These are phyloP conservation scores for Solanum chilense DNA, from an alignment of 257 asterid species.

Conservation along the genomic window DNA sequence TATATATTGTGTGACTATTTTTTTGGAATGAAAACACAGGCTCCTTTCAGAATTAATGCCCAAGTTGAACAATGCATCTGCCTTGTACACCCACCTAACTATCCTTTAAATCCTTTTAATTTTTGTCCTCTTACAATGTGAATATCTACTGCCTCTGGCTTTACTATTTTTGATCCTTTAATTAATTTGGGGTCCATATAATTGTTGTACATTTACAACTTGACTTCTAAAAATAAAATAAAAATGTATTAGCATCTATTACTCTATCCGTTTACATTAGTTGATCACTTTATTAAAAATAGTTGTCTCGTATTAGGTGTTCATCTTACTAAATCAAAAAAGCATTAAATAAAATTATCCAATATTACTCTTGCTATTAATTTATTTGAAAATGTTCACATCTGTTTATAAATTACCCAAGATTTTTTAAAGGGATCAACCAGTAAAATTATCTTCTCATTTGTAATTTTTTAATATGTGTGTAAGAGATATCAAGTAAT, in stretches of 20 bases:
- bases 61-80: background rate
- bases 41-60: background rate
- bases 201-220: background rate
- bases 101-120: background rate
- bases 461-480: too few relatives aligned
- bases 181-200: background rate
- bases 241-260: background rate
- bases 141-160: background rate
- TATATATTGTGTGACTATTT: background rate
- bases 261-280: too few relatives aligned
- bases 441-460: too few relatives aligned
- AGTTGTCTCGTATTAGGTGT: too few relatives aligned
- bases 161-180: background rate
- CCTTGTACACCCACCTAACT: background rate
- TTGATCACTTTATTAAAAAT: too few relatives aligned
- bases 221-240: background rate
- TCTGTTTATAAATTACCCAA: too few relatives aligned
- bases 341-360: too few relatives aligned
- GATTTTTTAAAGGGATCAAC: too few relatives aligned
- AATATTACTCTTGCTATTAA: too few relatives aligned
- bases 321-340: too few relatives aligned
- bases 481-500: too few relatives aligned
- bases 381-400: too few relatives aligned
- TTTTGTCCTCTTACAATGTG: background rate
- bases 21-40: background rate